Percentiles rank a stretch among this genome's conserved stretches.
phyloP scores from a whole-genome alignment of 1,284 basidiomycete genomes.

The Ceratobasidium sp. region DNA sequence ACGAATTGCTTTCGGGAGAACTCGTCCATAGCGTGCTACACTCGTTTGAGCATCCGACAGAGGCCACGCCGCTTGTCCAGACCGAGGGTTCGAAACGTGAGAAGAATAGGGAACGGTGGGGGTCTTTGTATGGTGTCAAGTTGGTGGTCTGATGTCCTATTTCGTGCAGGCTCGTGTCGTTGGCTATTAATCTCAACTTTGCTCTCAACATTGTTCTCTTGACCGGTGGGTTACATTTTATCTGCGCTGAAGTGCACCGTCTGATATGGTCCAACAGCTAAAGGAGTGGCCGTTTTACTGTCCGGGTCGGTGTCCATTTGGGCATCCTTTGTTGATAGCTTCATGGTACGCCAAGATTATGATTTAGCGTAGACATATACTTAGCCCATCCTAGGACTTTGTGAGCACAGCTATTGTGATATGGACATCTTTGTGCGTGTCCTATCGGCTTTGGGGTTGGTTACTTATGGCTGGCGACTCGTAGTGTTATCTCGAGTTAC shows the following conservation, averaged over 20 bases:
- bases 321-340: slow-evolving; percentile 41
- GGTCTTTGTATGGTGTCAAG: background rate
- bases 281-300: slow-evolving; percentile 30
- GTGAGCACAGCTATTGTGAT: slow-evolving; percentile 41
- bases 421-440: slow-evolving; percentile 27
- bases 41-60: slow-evolving; percentile 33
- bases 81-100: slow-evolving; percentile 30
- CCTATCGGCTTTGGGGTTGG: background rate
- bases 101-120: slow-evolving; percentile 17
- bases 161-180: slow-evolving; percentile 16
- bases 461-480: background rate
- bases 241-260: background rate
- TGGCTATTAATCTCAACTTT: slow-evolving; percentile 36
- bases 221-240: background rate
- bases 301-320: slow-evolving; percentile 38
- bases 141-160: background rate
- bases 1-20: slow-evolving; percentile 35
- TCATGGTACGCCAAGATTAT: slow-evolving; percentile 3
- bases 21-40: slow-evolving; percentile 31
- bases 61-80: slow-evolving; percentile 17
- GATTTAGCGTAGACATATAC: background rate
- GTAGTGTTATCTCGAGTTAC: slow-evolving; percentile 23
- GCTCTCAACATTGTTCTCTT: slow-evolving; percentile 27
- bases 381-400: slow-evolving; percentile 11
- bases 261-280: background rate